These are phyloP conservation scores for Symbiodinium pilosum DNA, from an alignment of 73 alveolate species.

Conservation along the genomic window DNA sequence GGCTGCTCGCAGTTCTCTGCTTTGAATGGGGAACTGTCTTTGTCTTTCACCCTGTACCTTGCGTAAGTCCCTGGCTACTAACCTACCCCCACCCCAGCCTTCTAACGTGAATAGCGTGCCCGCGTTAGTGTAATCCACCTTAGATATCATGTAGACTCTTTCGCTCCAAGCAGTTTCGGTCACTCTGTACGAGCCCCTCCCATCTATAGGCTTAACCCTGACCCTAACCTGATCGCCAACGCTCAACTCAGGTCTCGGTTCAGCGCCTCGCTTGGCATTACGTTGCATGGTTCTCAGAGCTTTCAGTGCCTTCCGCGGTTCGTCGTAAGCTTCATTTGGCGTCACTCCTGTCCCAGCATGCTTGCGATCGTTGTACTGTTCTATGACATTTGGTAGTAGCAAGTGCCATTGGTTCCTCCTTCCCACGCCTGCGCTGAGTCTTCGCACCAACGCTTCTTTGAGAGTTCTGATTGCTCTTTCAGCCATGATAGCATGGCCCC, in stretches of 20 bases:
- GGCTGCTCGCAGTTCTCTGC: background rate
- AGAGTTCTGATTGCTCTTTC: background rate
- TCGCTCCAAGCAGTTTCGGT: slow-evolving; percentile 1
- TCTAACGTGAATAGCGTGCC: background rate
- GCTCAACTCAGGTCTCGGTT: background rate
- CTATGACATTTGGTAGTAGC: background rate
- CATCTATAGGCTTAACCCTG: background rate
- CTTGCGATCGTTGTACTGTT: background rate
- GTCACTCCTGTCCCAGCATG: background rate
- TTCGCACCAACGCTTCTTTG: background rate
- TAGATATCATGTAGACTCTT: background rate
- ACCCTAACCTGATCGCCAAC: background rate
- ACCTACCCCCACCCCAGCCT: background rate
- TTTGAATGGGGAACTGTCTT: background rate
- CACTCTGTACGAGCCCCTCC: background rate
- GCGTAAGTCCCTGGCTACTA: background rate
- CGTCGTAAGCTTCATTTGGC: background rate
- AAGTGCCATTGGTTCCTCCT: background rate
- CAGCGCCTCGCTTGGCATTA: background rate
- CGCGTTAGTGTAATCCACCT: background rate
- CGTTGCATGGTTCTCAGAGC: background rate
- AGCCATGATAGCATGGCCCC: background rate
- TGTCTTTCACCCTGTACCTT: background rate
- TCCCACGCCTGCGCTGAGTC: background rate
- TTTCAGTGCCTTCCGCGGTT: background rate